These are phyloP conservation scores for Phialemonium atrogriseum DNA, from an alignment of 2,329 filamentous ascomycete genomes.

Conservation along the genomic window DNA sequence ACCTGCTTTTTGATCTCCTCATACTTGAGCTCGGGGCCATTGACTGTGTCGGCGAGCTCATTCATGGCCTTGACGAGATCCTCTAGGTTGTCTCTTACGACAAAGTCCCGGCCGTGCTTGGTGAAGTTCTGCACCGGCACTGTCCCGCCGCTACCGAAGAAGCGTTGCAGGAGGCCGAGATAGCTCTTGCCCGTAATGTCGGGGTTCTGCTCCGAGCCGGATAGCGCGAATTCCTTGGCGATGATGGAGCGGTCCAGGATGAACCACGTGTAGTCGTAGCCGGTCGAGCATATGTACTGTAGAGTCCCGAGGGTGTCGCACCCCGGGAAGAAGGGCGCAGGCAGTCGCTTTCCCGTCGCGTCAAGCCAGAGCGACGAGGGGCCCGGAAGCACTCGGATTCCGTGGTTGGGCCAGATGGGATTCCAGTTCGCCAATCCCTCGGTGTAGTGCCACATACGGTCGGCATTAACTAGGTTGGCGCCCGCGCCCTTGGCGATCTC, in stretches of 20 bases:
- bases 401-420: constrained; percentile 52
- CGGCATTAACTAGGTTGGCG: constrained; percentile 49
- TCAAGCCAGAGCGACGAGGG: constrained; percentile 57
- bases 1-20: constrained; percentile 36
- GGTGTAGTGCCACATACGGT: constrained; percentile 61
- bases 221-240: constrained; percentile 53
- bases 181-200: constrained; percentile 49
- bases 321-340: constrained; percentile 48
- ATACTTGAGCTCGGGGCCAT: constrained; percentile 38
- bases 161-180: constrained; percentile 39
- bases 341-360: constrained; percentile 48
- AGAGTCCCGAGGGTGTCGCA: constrained; percentile 50
- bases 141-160: constrained; percentile 45
- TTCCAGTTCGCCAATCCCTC: constrained; percentile 56
- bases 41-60: constrained; percentile 35
- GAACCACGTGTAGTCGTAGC: constrained; percentile 58
- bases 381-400: constrained; percentile 51
- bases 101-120: constrained; percentile 50
- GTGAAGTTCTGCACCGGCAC: constrained; percentile 49
- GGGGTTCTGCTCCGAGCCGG: constrained; percentile 55
- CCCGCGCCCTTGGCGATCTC: constrained; percentile 44
- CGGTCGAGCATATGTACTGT: constrained; percentile 50
- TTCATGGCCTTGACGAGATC: constrained; percentile 53
- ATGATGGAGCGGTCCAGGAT: constrained; percentile 50
- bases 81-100: constrained; percentile 46